A percentile compares a stretch with the other conserved stretches of the same genome.
Conservation (phyloP, 345 rosid species). For the Lagerstroemia speciosa region DNA sequence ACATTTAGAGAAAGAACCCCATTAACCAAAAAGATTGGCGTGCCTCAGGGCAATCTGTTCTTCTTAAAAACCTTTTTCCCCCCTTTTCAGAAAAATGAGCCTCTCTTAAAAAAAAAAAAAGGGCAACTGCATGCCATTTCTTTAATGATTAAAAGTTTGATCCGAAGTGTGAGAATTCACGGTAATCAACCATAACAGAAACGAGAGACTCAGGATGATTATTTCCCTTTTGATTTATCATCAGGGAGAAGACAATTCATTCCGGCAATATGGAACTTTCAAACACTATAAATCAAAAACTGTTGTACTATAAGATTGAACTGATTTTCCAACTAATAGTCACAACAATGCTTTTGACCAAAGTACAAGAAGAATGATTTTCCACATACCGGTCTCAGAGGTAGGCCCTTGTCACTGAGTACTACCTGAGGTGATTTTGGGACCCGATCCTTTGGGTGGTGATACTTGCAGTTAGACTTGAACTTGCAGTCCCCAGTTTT, state of each 20-base stretch:
- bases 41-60: background rate
- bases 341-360: background rate
- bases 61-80: no score
- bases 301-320: background rate
- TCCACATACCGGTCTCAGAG: constrained; percentile 85
- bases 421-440: constrained; percentile 38
- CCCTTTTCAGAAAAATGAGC: background rate
- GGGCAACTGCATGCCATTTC: background rate
- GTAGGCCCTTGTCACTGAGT: constrained; percentile 85
- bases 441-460: constrained; percentile 65
- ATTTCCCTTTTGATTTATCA: no score
- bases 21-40: background rate
- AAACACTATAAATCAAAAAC: background rate
- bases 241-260: background rate
- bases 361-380: no score
- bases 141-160: background rate
- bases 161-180: background rate
- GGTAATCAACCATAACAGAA: background rate
- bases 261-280: background rate
- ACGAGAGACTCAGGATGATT: background rate
- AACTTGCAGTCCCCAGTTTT: constrained; percentile 91
- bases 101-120: background rate
- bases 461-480: constrained; percentile 73
- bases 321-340: background rate
- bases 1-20: background rate